Conservation (phyloP, 495 filamentous ascomycete genomes). For the Immersiella caudata region DNA sequence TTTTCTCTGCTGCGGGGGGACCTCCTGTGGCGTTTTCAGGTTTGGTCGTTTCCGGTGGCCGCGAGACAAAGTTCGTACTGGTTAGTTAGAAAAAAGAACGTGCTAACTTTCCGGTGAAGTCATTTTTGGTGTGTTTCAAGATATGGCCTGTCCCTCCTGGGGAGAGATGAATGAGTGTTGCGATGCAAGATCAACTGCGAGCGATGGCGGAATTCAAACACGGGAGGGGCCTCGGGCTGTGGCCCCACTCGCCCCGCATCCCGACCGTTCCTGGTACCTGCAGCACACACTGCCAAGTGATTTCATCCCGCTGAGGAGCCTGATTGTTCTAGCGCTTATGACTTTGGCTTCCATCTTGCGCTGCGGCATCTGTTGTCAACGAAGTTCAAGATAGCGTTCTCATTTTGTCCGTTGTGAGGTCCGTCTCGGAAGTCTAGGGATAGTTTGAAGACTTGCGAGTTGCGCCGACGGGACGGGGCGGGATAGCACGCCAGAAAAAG, state of each 20-base stretch:
- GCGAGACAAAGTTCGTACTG: not conserved
- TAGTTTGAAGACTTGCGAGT: too few relatives aligned
- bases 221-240: too few relatives aligned
- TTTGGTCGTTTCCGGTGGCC: not conserved
- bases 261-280: not conserved
- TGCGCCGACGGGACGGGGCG: too few relatives aligned
- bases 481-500: not conserved
- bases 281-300: not conserved
- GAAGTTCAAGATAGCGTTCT: not conserved
- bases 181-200: too few relatives aligned
- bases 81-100: not conserved
- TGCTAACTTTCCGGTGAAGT: too few relatives aligned
- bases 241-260: not conserved
- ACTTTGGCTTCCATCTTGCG: not conserved
- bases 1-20: not conserved
- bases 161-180: too few relatives aligned
- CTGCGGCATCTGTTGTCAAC: not conserved
- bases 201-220: not conserved
- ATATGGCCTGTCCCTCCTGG: too few relatives aligned
- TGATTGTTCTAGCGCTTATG: not conserved
- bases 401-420: not conserved
- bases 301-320: not conserved
- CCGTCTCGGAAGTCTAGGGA: not conserved
- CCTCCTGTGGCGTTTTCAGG: not conserved
- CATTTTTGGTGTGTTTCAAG: too few relatives aligned